phyloP scores from a whole-genome alignment of 305 asterid species.

The Stenogyne calaminthoides region DNA sequence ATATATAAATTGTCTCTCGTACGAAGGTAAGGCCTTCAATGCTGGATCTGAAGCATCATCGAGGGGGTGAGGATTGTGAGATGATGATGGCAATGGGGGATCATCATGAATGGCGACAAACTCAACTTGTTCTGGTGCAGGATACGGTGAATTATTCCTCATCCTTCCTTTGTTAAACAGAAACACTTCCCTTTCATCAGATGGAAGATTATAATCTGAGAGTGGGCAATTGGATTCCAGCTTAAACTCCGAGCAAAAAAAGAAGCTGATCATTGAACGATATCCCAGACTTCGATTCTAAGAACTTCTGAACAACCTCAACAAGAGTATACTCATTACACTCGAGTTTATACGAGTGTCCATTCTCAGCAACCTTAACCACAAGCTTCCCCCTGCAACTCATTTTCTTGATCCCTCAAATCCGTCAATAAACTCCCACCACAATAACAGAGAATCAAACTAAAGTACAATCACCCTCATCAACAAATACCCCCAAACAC shows the following conservation, averaged over 20 bases:
- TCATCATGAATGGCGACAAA: conserved; percentile 55
- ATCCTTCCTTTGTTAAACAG: conserved; percentile 71
- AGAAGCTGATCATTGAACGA: conserved; percentile 74
- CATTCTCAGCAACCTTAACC: conserved; percentile 78
- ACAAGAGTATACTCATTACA: conserved; percentile 64
- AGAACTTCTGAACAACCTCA: conserved; percentile 58
- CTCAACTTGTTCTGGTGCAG: conserved; percentile 55
- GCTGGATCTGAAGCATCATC: conserved; percentile 88
- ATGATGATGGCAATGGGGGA: conserved; percentile 50
- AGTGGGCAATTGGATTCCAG: conserved; percentile 64
- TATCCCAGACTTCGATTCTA: conserved; percentile 60
- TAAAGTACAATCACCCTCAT: conserved; percentile 4
- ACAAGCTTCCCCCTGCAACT: conserved; percentile 69
- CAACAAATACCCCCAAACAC: conserved; percentile 16
- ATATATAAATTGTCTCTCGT: conserved; percentile 77
- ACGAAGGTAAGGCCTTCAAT: conserved; percentile 71
- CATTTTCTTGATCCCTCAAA: conserved; percentile 37
- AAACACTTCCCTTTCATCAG: conserved; percentile 65
- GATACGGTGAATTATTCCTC: conserved; percentile 61
- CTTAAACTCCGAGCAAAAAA: conserved; percentile 67
- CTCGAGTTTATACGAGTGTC: conserved; percentile 62
- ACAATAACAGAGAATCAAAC: conserved; percentile 3
- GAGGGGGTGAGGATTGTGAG: conserved; percentile 57
- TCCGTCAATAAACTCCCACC: conserved; percentile 19
- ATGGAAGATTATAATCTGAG: conserved; percentile 68